Base-by-base conservation (phyloP, 78 protist genomes). In the Dictyostelium purpureum region DNA sequence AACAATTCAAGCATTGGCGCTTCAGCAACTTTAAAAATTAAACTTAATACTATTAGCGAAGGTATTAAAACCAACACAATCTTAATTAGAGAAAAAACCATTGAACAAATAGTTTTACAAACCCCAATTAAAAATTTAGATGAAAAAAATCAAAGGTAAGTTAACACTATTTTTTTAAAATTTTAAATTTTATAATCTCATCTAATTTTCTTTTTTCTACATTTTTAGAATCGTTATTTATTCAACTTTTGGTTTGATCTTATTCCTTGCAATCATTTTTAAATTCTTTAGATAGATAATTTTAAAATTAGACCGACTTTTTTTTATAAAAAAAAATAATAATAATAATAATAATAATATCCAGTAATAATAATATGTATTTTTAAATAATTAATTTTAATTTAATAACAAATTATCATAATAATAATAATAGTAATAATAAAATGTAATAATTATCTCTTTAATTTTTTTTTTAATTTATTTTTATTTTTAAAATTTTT, bases 281-380 rank as follows among this genome's bases (percentile, higher is more conserved):
- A 63, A 63, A 63, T 63, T 63, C 71, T 63, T 63, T 63, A 63
- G 33, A 63, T 63, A 63, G 71, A 63, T 63, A 63, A 43, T 63
- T 63, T 63, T 33, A 57, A 63, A 63, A 33, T 14, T 33, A 63
- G 71, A 33, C 33, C 2, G 71, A 63, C 71, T 57, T 57, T 57
- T 57, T 57, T 6, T 49, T 49, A 16, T 1, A 12, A 49, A 49
- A 16, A 6, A 49, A 49, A 49, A 49, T 49, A 49, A 49, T 49
- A 26, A 57, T 52, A 18, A 52, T 52, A 57, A 26, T 16, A 57
- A 57, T 10, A 57, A 56, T 7, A 57, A 26, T 7, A 24, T 11
- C 6, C 10, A 47, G 6, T 10, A 47, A 47, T 10, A 47, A 47
- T 47, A 47, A 47, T 10, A 47, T 11, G 6, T 11, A 6, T 11